Base-by-base conservation (phyloP, 2,329 filamentous ascomycete genomes). In the Talaromyces verruculosus region DNA sequence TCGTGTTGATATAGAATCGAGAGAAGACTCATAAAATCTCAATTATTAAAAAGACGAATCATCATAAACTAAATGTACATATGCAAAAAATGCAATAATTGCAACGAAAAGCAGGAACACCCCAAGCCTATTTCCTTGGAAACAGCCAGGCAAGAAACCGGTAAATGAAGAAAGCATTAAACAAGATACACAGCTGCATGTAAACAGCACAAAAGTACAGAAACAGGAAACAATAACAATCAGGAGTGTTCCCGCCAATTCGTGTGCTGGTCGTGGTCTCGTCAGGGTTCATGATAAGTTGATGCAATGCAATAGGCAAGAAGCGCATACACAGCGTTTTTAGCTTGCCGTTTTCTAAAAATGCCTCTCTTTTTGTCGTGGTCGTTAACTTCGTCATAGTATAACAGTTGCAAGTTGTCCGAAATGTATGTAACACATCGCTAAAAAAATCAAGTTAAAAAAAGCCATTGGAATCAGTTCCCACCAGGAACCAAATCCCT, bases 401-500 rank as follows among this genome's bases (percentile, higher is more conserved):
- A 45, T 60, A 43, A 60, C 57, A 60, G 37, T n/a, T 58, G 33
- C 35, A 22, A 58, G 35, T 41, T 22, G 53, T 57, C 53, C 33
- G 53, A 57, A 57, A 57, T 57, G 51, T 55, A 55, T 55, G 47
- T 55, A 63, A 64, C 51, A 64, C 62, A 25, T 58, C 62, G 28
- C 61, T 45, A 41, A 43, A 43, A 45, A 2, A 59, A 30, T 10
- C 13, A 11, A 60, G 6, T 41, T 13, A 25, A 28, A 60, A 43
- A 28, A 64, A 59, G 15, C 43, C 62, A 19, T 39, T 45, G 28
- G 11, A 35, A 64, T 53, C 49, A 61, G 33, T 47, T 65, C 22
- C 37, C 61, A 53, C 39, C 49, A 37, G 63, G 62, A 64, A 81
- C 81, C 68, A 84, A 72, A 68, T 83, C 79, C 65, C 84, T 79